Conservation (phyloP, 495 filamentous ascomycete genomes). For the Penicillium dipodomyicola region DNA sequence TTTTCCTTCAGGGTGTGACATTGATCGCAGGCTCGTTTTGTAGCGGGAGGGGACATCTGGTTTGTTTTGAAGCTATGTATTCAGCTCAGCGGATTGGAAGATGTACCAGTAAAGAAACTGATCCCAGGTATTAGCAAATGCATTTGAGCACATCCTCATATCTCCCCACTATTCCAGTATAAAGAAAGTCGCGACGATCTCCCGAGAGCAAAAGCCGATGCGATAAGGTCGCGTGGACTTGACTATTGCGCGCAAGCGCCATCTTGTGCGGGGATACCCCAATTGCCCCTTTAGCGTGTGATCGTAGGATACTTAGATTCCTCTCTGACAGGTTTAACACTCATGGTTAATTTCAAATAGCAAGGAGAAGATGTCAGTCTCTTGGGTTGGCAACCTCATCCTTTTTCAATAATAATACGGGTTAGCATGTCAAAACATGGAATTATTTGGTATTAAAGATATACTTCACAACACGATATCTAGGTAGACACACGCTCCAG, state of each 20-base stretch:
- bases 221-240: not conserved
- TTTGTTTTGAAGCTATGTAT: not conserved
- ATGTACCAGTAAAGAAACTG: not conserved
- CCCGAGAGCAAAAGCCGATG: not conserved
- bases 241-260: not conserved
- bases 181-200: too few relatives aligned
- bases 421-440: not conserved
- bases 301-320: too few relatives aligned
- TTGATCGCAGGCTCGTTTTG: not conserved
- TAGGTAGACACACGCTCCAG: constrained; percentile 2
- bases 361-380: too few relatives aligned
- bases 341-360: too few relatives aligned
- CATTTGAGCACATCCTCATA: not conserved
- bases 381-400: too few relatives aligned
- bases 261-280: not conserved
- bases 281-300: too few relatives aligned
- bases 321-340: too few relatives aligned
- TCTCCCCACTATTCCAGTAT: too few relatives aligned
- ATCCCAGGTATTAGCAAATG: not conserved
- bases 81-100: not conserved
- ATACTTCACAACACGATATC: not conserved
- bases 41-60: not conserved
- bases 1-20: not conserved
- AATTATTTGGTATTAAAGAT: not conserved
- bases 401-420: too few relatives aligned